Conservation (phyloP, 768 basidiomycete genomes). For the Hericium erinaceus region DNA sequence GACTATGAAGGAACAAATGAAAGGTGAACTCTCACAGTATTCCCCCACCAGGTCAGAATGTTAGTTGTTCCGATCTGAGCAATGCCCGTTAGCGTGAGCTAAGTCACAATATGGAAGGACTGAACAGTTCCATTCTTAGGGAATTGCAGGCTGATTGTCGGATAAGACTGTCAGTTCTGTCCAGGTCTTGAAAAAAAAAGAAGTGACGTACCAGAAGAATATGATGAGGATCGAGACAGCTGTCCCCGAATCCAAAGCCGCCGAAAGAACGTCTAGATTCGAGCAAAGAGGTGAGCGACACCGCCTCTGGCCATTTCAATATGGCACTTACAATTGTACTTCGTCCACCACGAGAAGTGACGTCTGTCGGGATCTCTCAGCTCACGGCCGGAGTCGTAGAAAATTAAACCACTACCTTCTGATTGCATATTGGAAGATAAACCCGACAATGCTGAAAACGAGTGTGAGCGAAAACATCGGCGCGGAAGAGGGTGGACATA, state of each 20-base stretch:
- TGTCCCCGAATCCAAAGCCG: constrained; percentile 61
- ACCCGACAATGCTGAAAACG: constrained; percentile 22
- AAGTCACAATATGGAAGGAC: background rate
- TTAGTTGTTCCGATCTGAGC: constrained; percentile 38
- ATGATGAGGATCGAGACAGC: constrained; percentile 46
- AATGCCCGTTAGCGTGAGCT: background rate
- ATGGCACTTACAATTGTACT: constrained; percentile 23
- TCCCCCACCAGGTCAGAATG: constrained; percentile 61
- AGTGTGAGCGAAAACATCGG: background rate
- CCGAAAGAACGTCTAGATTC: constrained; percentile 52
- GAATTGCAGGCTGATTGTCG: constrained; percentile 37
- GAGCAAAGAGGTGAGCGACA: background rate
- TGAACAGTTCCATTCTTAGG: constrained; percentile 37
- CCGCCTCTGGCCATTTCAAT: too few species aligned
- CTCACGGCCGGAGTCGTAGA: constrained; percentile 24
- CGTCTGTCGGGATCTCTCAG: constrained; percentile 16
- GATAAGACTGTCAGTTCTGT: too few species aligned
- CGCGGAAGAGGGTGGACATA: background rate
- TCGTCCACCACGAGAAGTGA: constrained; percentile 29
- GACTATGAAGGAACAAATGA: background rate
- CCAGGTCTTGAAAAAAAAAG: background rate
- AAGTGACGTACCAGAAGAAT: constrained; percentile 32
- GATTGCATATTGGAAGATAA: constrained; percentile 27
- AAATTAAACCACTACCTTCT: constrained; percentile 31
- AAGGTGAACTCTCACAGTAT: constrained; percentile 11